phyloP scores from a whole-genome alignment of 768 basidiomycete genomes.

The Leucosporidium scottii region DNA sequence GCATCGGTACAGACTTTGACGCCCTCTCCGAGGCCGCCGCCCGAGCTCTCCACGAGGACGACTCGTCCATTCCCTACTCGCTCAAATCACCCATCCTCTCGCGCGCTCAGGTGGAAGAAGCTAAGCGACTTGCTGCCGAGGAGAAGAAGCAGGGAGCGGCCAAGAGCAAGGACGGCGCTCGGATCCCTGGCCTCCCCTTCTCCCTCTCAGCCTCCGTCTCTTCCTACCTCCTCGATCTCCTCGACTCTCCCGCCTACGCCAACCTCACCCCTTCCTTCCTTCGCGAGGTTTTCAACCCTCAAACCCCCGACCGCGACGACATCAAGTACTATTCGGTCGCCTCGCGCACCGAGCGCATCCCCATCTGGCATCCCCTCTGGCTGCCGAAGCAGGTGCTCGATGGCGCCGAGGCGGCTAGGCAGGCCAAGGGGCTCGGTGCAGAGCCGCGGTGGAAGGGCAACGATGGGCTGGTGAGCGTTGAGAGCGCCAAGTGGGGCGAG shows the following conservation, averaged over 20 bases:
- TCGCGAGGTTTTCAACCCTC: conserved; percentile 67
- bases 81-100: conserved; percentile 47
- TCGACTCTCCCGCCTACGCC: conserved; percentile 94
- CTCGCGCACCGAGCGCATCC: conserved; percentile 48
- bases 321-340: conserved; percentile 92
- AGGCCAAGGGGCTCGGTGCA: conserved; percentile 31
- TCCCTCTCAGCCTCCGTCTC: conserved; percentile 76
- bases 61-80: conserved; percentile 40
- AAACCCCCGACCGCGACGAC: conserved; percentile 64
- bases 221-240: conserved; percentile 71
- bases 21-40: conserved; percentile 36
- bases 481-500: conserved; percentile 82
- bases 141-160: conserved; percentile 2
- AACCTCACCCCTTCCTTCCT: conserved; percentile 83
- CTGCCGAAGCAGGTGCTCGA: conserved; percentile 91
- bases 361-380: conserved; percentile 91
- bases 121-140: conserved; percentile 25
- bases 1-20: conserved; percentile 56
- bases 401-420: conserved; percentile 63
- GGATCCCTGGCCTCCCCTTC: conserved; percentile 46
- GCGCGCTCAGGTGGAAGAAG: conserved; percentile 32
- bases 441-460: conserved; percentile 60
- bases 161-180: conserved; percentile 33
- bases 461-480: conserved; percentile 85
- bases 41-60: conserved; percentile 32